A percentile compares a stretch with the other conserved stretches of the same genome.
These are phyloP conservation scores for Ophiostoma populinum DNA, from an alignment of 2,329 filamentous ascomycete species.

Conservation along the genomic window DNA sequence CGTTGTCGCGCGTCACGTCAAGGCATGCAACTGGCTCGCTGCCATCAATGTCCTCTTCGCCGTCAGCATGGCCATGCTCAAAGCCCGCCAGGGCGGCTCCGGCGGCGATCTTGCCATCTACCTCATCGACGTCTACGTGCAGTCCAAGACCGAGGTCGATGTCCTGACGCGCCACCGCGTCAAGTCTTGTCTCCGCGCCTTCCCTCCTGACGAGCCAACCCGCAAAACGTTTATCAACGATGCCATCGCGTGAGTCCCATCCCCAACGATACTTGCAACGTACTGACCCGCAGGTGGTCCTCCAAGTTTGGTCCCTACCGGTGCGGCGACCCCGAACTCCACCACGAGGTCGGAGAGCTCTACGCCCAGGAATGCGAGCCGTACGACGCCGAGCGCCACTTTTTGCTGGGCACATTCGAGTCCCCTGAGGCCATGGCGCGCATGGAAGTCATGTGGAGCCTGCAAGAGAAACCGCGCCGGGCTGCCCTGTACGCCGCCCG, in stretches of 20 bases:
- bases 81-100: conserved; percentile 83
- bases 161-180: conserved; percentile 57
- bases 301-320: conserved; percentile 72
- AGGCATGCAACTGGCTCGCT: conserved; percentile 65
- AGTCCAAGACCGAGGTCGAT: conserved; percentile 65
- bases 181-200: conserved; percentile 62
- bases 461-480: conserved; percentile 69
- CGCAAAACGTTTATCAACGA: conserved; percentile 85
- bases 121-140: conserved; percentile 78
- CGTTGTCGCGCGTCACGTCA: conserved; percentile 84
- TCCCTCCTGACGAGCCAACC: conserved; percentile 69
- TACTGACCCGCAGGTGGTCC: conserved; percentile 47
- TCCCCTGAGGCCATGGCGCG: conserved; percentile 64
- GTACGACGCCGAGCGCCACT: conserved; percentile 84
- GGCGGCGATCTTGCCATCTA: conserved; percentile 81
- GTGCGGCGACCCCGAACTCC: conserved; percentile 81
- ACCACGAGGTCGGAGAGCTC: conserved; percentile 75
- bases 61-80: conserved; percentile 71
- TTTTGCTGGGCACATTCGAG: conserved; percentile 76
- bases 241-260: conserved; percentile 52
- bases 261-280: too few relatives aligned
- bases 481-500: conserved; percentile 75
- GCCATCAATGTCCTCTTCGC: conserved; percentile 75
- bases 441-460: conserved; percentile 91
- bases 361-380: conserved; percentile 87